Conservation (phyloP, 306 rosid genomes). For the Cucurbita moschata region DNA sequence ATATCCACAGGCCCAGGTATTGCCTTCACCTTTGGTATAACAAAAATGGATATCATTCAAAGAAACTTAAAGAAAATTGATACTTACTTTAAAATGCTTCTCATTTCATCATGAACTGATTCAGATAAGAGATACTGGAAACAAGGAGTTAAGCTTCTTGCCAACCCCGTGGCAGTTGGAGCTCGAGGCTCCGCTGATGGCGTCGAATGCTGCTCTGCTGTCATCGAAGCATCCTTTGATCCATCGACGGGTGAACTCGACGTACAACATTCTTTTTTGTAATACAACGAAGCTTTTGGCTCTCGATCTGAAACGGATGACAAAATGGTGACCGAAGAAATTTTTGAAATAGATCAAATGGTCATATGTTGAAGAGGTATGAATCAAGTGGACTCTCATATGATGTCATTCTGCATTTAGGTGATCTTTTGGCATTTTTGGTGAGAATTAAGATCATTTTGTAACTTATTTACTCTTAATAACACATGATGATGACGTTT, state of each 20-base stretch:
- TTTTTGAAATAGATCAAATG: background rate
- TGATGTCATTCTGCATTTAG: background rate
- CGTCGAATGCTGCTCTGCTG: slow-evolving; percentile 25
- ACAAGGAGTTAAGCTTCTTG: slow-evolving; percentile 84
- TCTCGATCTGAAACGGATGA: background rate
- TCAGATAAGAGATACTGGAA: slow-evolving; percentile 86
- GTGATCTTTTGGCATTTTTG: background rate
- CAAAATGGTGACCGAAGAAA: background rate
- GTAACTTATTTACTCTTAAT: background rate
- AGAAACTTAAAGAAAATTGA: background rate
- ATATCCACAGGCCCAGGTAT: slow-evolving; percentile 84
- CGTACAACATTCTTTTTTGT: slow-evolving; percentile 24
- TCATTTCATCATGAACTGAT: slow-evolving; percentile 4
- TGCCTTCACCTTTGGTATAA: background rate
- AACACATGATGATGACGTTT: background rate
- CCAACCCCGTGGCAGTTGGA: slow-evolving; percentile 44
- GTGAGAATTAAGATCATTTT: background rate
- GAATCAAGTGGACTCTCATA: background rate
- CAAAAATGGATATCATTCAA: no score
- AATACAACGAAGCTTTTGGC: background rate
- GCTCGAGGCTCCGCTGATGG: slow-evolving; percentile 9
- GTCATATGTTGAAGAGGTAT: background rate
- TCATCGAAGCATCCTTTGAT: slow-evolving; percentile 47
- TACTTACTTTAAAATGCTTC: background rate
- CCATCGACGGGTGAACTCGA: slow-evolving; percentile 51